Base-by-base conservation (phyloP, 1,284 basidiomycete genomes). In the Veloporphyrellus conicus region DNA sequence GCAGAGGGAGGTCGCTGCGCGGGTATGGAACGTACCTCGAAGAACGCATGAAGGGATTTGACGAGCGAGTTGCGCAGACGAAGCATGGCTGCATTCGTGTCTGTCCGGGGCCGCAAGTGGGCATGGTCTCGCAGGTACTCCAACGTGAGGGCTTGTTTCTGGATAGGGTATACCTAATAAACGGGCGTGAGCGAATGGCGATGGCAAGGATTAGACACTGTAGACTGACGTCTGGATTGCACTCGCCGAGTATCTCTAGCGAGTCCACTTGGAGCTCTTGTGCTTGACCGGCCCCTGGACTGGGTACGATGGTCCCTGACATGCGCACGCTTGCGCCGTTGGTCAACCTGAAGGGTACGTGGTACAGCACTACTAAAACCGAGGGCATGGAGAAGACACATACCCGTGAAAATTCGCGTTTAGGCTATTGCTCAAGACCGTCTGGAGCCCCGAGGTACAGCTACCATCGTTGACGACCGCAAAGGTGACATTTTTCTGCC, bases 401-500 rank as follows among this genome's bases (percentile, higher is more conserved):
- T 47, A 62, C 57, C 53, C 33, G n/a, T 55, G 52, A 39, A 55
- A 46, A 23, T 53, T 50, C 22, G 46, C 52, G 41, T 48, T 41
- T 20, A 60, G 31, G 33, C 14, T 53, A 25, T 62, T 63, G 48
- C 41, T 59, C 43, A 93, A 74, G 5, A 96, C 91, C 2, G 84
- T 87, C 66, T 97, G 93, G 14, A 95, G 60, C 1, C 79, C 80
- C 18, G 73, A 67, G 7, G 74, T 59, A 1, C 77, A 80, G 45
- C 85, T 89, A 3, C 93, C 93, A 67, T 97, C 93, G 42, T 79
- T 82, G 45, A 96, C 67, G 36, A 89, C 84, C 0, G 84, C 85
- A 60, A 96, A 96, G 0, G 89, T 76, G 25, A 93, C 75, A 47
- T 84, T 84, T 73, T 95, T 95, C 69, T 94, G 91, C 28, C 79